Percentiles rank a stretch among this genome's conserved stretches.
These are phyloP conservation scores for Artemisia argyi DNA, from an alignment of 129 eudicot genomes.

Conservation along the genomic window DNA sequence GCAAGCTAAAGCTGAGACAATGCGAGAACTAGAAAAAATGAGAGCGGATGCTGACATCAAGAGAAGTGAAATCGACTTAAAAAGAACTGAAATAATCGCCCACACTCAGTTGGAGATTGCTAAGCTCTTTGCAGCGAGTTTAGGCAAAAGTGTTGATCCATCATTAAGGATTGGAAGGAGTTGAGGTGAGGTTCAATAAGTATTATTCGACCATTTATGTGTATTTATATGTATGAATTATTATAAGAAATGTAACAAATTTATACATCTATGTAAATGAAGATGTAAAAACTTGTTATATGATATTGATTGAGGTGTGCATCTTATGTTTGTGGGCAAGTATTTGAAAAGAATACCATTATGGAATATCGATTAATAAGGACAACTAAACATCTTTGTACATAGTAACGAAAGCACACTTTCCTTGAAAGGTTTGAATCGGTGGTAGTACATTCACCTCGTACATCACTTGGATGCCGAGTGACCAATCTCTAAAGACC, in stretches of 20 bases:
- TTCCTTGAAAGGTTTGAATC: too few species aligned
- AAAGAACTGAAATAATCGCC: conserved; percentile 82
- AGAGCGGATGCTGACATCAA: conserved; percentile 78
- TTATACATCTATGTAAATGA: conserved; percentile 26
- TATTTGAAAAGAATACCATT: neutral
- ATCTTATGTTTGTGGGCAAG: conserved; percentile 6
- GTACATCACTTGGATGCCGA: too few species aligned
- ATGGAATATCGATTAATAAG: too few species aligned
- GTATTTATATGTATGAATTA: conserved; percentile 5
- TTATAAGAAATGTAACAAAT: conserved; percentile 13
- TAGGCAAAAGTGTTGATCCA: conserved; percentile 57
- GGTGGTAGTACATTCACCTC: too few species aligned
- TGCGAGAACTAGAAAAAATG: conserved; percentile 68
- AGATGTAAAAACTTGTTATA: conserved; percentile 28
- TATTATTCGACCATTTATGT: conserved; percentile 13
- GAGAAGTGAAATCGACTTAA: conserved; percentile 85
- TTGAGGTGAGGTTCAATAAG: conserved; percentile 18
- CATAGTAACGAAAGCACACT: too few species aligned
- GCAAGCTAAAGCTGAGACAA: conserved; percentile 63
- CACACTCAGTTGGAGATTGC: conserved; percentile 93
- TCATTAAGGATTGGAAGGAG: conserved; percentile 63
- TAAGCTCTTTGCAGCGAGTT: conserved; percentile 56
- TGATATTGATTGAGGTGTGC: conserved; percentile 26
- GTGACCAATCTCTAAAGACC: too few species aligned
- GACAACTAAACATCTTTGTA: too few species aligned